Base-by-base conservation (phyloP, 2,329 filamentous ascomycete species). In the Sporothrix schenckii region DNA sequence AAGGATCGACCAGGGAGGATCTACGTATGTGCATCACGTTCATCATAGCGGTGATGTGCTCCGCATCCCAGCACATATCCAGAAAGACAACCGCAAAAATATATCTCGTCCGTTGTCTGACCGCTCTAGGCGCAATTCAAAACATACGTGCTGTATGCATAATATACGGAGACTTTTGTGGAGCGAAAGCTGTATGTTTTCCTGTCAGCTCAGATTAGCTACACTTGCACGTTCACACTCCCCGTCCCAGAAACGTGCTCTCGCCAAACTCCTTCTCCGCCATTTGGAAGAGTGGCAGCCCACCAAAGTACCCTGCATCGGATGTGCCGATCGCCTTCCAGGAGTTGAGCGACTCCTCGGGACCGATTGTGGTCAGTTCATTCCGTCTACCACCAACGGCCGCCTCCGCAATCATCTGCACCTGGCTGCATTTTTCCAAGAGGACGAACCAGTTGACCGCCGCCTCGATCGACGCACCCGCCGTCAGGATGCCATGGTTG, bases 321-420 rank as follows among this genome's bases (percentile, higher is more conserved):
- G 72, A 39, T 14, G 67, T 71, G 13, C 76, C 76, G 19, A 76
- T 73, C 56, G 75, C 74, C 60, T 72, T 68, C 71, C 71, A 76
- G 7, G 73, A 75, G n/a, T 61, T 60, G 41, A 65, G 68, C 0
- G 75, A 73, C 70, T 77, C 76, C 3, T 74, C 75, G 41, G 70
- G 21, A 1, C 75, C 76, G 56, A 77, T 76, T 14, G 63, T 69
- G 9, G 72, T 69, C 24, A 74, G 66, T 19, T 74, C 73, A n/a
- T 72, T 70, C 11, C 90, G 91, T 2, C 87, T 81, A 0, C 90
- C 89, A 0, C 78, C 86, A 0, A 87, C 87, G 0, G 87, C 87
- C 0, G 86, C 87, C 76, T 88, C 87, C 1, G 85, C 86, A 67
- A 88, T 72, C 19, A 87, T 75, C 76, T 86, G 83, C 2, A 79